Percentiles rank a stretch among this genome's conserved stretches.
Conservation (phyloP, 2,329 filamentous ascomycete species). For the Aphanocladium album region DNA sequence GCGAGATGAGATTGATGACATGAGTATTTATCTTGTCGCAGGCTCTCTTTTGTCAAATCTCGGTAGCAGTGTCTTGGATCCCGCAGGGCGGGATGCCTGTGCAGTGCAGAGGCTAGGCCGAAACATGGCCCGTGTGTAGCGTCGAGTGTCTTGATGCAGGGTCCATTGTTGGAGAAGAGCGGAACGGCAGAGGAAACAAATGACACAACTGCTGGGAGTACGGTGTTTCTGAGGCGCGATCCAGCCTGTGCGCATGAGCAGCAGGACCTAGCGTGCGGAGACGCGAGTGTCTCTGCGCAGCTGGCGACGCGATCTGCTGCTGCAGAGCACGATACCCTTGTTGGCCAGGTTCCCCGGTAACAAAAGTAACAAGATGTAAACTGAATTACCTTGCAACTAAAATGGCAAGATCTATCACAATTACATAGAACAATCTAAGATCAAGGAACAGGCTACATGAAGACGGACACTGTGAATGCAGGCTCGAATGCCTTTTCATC, state of each 20-base stretch:
- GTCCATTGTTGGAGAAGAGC: constrained; percentile 2
- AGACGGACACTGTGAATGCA: no score
- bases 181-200: background rate
- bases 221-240: background rate
- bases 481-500: no score
- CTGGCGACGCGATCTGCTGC: no score
- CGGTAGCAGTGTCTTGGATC: constrained; percentile 6
- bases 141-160: background rate
- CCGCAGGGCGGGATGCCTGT: background rate
- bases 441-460: no score
- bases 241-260: background rate
- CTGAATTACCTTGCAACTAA: no score
- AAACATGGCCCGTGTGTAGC: constrained; percentile 6
- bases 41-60: background rate
- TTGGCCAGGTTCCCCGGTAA: no score
- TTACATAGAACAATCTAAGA: no score
- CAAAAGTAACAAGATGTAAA: no score
- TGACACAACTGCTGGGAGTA: background rate
- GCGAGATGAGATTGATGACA: background rate
- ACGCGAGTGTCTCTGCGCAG: no score
- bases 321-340: no score
- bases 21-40: background rate
- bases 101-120: background rate
- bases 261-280: no score
- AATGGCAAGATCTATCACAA: no score